phyloP scores from a whole-genome alignment of 345 rosid genomes.

The Gossypium ekmanianum region DNA sequence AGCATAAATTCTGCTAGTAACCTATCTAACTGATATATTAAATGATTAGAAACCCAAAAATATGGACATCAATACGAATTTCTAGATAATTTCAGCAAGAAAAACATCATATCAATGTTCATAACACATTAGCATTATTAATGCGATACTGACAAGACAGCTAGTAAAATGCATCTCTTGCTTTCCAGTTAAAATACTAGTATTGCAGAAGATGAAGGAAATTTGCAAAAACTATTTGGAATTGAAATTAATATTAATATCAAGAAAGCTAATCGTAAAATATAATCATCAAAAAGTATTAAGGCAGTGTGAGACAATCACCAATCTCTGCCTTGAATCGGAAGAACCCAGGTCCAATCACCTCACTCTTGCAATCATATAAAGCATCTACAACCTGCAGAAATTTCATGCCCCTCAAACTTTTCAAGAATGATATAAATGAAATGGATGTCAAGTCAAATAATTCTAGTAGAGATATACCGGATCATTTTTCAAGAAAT shows the following conservation, averaged over 20 bases:
- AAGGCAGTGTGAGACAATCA: conserved; percentile 26
- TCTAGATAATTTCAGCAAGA: neutral
- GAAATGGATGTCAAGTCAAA: neutral
- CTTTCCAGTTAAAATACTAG: neutral
- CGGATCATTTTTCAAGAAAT: conserved; percentile 73
- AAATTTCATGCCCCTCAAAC: conserved; percentile 12
- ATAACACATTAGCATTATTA: neutral
- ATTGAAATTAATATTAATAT: neutral
- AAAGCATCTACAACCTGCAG: conserved; percentile 86
- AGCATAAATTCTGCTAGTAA: neutral
- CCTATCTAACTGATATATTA: neutral
- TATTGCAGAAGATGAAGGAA: neutral
- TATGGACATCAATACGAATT: neutral
- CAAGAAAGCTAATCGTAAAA: neutral
- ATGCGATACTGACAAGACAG: neutral
- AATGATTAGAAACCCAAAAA: neutral
- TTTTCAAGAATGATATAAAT: neutral
- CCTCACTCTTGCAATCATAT: conserved; percentile 99
- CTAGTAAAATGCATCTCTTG: neutral
- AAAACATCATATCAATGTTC: neutral
- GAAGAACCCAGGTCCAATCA: conserved; percentile 97
- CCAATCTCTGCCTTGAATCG: conserved; percentile 99
- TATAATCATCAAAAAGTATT: neutral
- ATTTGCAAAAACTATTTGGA: neutral
- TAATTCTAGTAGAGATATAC: conserved; percentile 37